These are phyloP conservation scores for Drechslerella coelobrocha DNA, from an alignment of 2,329 filamentous ascomycete genomes.

Conservation along the genomic window DNA sequence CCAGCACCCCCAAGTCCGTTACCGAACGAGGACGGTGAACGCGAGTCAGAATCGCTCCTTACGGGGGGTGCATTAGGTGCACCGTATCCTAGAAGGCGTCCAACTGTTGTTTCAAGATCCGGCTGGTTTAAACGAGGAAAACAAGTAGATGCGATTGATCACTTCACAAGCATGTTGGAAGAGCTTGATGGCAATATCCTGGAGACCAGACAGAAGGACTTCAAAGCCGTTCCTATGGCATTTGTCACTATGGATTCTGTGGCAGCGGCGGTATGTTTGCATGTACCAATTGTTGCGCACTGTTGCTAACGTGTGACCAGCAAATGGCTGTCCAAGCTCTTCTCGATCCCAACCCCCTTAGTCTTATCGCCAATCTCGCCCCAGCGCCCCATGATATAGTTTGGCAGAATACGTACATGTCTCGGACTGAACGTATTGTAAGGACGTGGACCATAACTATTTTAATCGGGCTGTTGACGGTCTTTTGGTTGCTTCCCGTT, in stretches of 20 bases:
- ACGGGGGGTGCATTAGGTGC: constrained; percentile 59
- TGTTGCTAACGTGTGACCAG: constrained; percentile 54
- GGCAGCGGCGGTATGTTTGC: constrained; percentile 67
- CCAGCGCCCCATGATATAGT: constrained; percentile 91
- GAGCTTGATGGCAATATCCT: constrained; percentile 77
- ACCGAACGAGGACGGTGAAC: constrained; percentile 57
- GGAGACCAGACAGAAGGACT: constrained; percentile 74
- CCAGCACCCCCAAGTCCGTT: constrained; percentile 54
- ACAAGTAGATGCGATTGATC: constrained; percentile 87
- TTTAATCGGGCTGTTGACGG: constrained; percentile 79
- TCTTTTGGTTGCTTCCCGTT: constrained; percentile 87
- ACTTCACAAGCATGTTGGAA: constrained; percentile 86
- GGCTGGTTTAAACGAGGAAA: constrained; percentile 76
- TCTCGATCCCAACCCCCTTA: constrained; percentile 85
- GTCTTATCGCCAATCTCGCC: constrained; percentile 81
- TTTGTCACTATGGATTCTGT: constrained; percentile 99
- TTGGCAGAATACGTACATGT: constrained; percentile 90
- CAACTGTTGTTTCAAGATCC: constrained; percentile 77
- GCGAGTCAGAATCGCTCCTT: constrained; percentile 69
- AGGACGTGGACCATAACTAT: constrained; percentile 83
- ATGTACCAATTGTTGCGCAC: not conserved
- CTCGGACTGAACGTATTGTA: constrained; percentile 74
- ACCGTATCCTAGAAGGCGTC: constrained; percentile 64
- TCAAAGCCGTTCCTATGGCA: constrained; percentile 78
- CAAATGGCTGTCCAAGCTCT: constrained; percentile 97